Conservation (phyloP, 2,329 filamentous ascomycete genomes). For the Microascus cirrosus region DNA sequence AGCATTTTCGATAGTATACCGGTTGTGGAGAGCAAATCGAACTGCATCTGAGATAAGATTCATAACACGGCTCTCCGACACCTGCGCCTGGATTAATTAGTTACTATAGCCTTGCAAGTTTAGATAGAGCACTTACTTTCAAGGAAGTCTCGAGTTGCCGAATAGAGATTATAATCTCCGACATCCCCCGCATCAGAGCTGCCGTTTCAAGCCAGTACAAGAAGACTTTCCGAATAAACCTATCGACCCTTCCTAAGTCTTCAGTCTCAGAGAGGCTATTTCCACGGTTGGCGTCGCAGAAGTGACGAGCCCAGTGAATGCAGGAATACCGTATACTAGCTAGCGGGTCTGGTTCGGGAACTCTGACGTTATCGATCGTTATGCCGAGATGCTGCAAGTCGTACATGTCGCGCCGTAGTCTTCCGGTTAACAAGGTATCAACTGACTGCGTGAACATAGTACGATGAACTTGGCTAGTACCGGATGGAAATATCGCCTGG, state of each 20-base stretch:
- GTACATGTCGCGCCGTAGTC: constrained; percentile 23
- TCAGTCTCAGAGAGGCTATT: not conserved
- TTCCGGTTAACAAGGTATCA: constrained; percentile 14
- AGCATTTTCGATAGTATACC: constrained; percentile 12
- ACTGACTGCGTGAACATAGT: constrained; percentile 23
- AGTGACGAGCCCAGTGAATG: constrained; percentile 20
- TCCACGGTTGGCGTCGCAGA: constrained; percentile 9
- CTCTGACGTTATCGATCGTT: constrained; percentile 10
- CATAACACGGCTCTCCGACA: constrained; percentile 3
- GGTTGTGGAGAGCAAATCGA: constrained; percentile 15
- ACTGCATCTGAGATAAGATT: constrained; percentile 14
- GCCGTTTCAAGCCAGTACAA: constrained; percentile 29
- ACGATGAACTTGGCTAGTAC: constrained; percentile 14
- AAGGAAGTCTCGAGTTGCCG: constrained; percentile 8
- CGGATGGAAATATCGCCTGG: constrained; percentile 16
- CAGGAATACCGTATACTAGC: constrained; percentile 14
- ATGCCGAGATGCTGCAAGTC: constrained; percentile 11
- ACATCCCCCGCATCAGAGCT: constrained; percentile 16
- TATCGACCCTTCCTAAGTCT: not conserved
- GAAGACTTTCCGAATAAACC: constrained; percentile 6
- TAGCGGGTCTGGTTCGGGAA: constrained; percentile 9
- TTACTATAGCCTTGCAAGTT: constrained; percentile 3
- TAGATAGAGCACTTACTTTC: constrained; percentile 6
- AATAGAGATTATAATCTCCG: constrained; percentile 12
- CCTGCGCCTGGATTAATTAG: constrained; percentile 1